Conservation (phyloP, 371 early-diverging fungal genomes). For the Blakeslea trispora region DNA sequence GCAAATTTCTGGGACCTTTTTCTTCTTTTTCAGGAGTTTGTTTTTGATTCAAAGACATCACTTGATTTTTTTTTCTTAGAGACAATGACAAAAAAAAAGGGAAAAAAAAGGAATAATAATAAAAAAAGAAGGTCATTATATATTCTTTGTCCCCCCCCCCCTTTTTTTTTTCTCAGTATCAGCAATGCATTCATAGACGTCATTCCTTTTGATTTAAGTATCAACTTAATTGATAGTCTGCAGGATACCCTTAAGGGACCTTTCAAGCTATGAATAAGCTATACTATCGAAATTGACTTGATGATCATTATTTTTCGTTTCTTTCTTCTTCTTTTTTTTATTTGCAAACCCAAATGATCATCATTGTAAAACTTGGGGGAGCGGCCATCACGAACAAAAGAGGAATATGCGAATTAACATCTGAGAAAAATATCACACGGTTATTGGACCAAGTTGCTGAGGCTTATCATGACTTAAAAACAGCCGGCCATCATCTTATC, state of each 20-base stretch:
- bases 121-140: background rate
- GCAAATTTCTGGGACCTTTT: too few relatives aligned
- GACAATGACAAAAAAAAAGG: background rate
- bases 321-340: background rate
- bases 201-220: too few relatives aligned
- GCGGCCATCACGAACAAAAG: constrained; percentile 52
- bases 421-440: constrained; percentile 9
- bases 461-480: constrained; percentile 24
- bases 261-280: too few relatives aligned
- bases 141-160: background rate
- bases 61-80: background rate
- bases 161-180: background rate
- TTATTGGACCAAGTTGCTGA: constrained; percentile 30
- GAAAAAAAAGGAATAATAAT: too few relatives aligned
- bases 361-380: constrained; percentile 52
- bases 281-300: too few relatives aligned
- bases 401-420: constrained; percentile 30
- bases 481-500: constrained; percentile 30
- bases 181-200: background rate
- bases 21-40: background rate
- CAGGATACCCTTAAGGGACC: too few relatives aligned
- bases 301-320: too few relatives aligned
- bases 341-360: constrained; percentile 14
- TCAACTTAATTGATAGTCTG: too few relatives aligned
- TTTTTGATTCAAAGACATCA: constrained; percentile 10